Conservation (phyloP, 208 protist species). For the Trichomonas gallinae region DNA sequence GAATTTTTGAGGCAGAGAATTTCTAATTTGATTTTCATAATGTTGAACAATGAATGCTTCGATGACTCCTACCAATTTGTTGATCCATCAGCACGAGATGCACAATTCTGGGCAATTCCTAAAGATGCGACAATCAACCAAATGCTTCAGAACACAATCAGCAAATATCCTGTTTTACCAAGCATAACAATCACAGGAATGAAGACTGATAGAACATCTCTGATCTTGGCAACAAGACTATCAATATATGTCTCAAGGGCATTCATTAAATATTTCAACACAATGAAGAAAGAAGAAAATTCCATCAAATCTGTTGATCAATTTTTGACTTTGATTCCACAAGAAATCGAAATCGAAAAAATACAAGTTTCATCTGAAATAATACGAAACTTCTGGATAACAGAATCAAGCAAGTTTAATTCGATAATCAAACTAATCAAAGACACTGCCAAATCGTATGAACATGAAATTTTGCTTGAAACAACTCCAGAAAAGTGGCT, state of each 20-base stretch:
- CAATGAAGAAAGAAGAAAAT: background rate
- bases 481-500: background rate
- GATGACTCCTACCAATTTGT: background rate
- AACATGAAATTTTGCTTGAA: background rate
- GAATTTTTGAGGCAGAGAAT: background rate
- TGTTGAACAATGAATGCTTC: background rate
- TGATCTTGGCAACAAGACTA: background rate
- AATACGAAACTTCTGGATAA: background rate
- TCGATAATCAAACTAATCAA: background rate
- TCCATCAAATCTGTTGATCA: background rate
- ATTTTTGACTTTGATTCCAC: background rate
- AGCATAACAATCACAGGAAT: background rate
- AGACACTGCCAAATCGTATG: background rate
- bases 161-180: background rate
- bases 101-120: background rate
- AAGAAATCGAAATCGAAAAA: background rate
- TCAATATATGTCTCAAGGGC: background rate
- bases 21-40: background rate
- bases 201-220: background rate
- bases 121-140: background rate
- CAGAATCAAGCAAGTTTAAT: background rate
- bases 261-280: background rate
- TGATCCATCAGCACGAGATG: background rate
- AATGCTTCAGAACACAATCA: background rate
- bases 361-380: background rate